Percentiles rank a stretch among this genome's conserved stretches.
Conservation (phyloP, 257 asterid genomes). For the Gentiana macrophylla region DNA sequence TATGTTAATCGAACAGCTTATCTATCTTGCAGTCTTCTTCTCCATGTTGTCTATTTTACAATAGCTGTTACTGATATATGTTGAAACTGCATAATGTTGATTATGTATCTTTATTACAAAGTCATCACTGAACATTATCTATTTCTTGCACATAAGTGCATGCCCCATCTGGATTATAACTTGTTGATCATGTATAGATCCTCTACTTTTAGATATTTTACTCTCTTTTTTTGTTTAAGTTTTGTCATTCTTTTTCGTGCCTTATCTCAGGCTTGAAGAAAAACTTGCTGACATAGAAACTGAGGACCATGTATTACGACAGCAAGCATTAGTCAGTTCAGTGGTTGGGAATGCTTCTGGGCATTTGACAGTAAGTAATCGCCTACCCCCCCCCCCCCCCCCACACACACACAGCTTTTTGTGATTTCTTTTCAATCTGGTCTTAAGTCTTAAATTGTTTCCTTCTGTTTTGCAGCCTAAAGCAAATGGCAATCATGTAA, state of each 20-base stretch:
- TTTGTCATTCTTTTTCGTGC: constrained; percentile 12
- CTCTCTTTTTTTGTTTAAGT: not conserved
- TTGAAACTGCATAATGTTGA: too few relatives aligned
- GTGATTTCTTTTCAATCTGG: too few relatives aligned
- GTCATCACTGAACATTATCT: not conserved
- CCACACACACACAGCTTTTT: too few relatives aligned
- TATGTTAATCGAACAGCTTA: not conserved
- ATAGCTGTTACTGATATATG: too few relatives aligned
- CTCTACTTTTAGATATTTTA: not conserved
- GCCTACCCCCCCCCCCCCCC: not conserved
- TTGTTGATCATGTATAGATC: not conserved
- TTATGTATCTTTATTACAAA: too few relatives aligned
- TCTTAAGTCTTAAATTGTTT: not conserved
- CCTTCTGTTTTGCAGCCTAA: constrained; percentile 34
- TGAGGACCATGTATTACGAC: constrained; percentile 45
- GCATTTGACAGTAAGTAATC: constrained; percentile 25
- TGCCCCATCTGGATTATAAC: too few relatives aligned
- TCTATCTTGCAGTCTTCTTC: not conserved
- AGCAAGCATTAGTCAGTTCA: constrained; percentile 40
- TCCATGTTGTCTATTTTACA: too few relatives aligned
- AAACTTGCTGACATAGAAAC: constrained; percentile 61
- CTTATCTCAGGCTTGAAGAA: constrained; percentile 53
- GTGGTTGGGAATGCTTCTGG: constrained; percentile 50
- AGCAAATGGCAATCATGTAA: constrained; percentile 69
- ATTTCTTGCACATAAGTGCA: not conserved